Evolutionary conservation across 2,329 filamentous ascomycete species (phyloP).

Genomic region (Colletotrichum spinosum): DNA sequence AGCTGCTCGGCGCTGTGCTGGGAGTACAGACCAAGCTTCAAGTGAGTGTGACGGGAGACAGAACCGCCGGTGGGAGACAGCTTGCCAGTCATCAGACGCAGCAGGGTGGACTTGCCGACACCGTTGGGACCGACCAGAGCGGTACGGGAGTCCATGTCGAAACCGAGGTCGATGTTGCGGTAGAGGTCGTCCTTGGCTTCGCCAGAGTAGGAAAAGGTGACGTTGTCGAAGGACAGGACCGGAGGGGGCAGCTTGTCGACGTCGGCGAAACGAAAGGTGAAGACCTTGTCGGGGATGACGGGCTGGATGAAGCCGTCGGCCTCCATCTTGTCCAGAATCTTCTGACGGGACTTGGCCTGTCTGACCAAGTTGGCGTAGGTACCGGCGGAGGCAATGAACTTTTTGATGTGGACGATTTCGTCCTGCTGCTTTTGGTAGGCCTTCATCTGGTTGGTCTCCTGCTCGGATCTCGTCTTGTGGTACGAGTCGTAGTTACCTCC

Average conservation of each 20-base stretch:
- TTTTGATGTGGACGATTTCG: constrained; percentile 99
- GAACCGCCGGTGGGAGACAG: constrained; percentile 84
- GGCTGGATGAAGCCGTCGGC: constrained; percentile 98
- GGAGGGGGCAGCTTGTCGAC: constrained; percentile 99
- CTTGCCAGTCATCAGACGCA: constrained; percentile 96
- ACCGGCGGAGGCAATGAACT: constrained; percentile 99
- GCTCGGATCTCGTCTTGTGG: constrained; percentile 91
- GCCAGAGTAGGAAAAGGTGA: constrained; percentile 98
- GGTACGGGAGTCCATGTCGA: constrained; percentile 99
- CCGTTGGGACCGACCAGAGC: constrained; percentile 98
- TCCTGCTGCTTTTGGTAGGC: constrained; percentile 99
- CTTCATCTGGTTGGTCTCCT: constrained; percentile 99
- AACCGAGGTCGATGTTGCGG: constrained; percentile 96
- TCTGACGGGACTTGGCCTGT: constrained; percentile 98
- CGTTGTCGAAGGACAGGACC: constrained; percentile 94
- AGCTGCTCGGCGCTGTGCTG: constrained; percentile 99
- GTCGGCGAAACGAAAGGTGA: constrained; percentile 98
- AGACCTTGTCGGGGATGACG: constrained; percentile 85
- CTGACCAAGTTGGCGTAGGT: constrained; percentile 99
- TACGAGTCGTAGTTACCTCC: constrained; percentile 99
- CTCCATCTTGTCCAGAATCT: constrained; percentile 99
- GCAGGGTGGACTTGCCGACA: constrained; percentile 97
- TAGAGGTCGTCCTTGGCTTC: constrained; percentile 91
- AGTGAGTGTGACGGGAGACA: constrained; percentile 93
- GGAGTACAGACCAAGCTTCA: constrained; percentile 98